Base-by-base conservation (phyloP, 2,329 filamentous ascomycete genomes). In the Bisporella sp. region DNA sequence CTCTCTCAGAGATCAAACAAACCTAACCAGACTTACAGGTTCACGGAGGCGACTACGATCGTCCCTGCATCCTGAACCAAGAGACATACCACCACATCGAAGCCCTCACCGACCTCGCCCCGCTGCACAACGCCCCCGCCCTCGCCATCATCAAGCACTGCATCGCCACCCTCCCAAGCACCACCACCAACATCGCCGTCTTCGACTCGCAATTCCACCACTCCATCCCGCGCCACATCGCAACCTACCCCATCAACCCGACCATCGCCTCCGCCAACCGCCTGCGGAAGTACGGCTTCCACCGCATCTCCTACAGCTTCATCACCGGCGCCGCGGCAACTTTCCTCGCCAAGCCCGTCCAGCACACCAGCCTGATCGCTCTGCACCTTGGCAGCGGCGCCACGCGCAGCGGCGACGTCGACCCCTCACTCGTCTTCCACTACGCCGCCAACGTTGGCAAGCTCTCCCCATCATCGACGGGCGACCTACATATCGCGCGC, bases 391-490 rank as follows among this genome's bases (percentile, higher is more conserved):
- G 90, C 46, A 89, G 84, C 59, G 90, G 90, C 45, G 89, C 89
- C n/a, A n/a, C n/a, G n/a, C n/a, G n/a, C n/a, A n/a, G n/a, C n/a
- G n/a, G n/a, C n/a, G n/a, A n/a, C n/a, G n/a, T n/a, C n/a, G n/a
- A n/a, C n/a, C n/a, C n/a, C n/a, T n/a, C n/a, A n/a, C 73, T 96
- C 9, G 87, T 93, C 28, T 96, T 96, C 69, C 91, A 96, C 71
- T 95, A 93, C 66, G 90, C 90, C 13, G 85, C 82, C 55, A 80
- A 89, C 57, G 89, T 88, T 0, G 87, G 87, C 33, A 87, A 84
- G 61, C 75, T 90, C 31, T 85, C 82, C 28, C 83, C 84, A 1
- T 73, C 73, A n/a, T 86, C 84, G n/a, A 90, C 87, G 1, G 79
- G 80, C 54, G 79, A 89, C 9, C 79, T 95, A 67, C 87, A 93